Evolutionary conservation across 192 early-diverging fungal genomes (phyloP).

Genomic region (Podila minutissima): DNA sequence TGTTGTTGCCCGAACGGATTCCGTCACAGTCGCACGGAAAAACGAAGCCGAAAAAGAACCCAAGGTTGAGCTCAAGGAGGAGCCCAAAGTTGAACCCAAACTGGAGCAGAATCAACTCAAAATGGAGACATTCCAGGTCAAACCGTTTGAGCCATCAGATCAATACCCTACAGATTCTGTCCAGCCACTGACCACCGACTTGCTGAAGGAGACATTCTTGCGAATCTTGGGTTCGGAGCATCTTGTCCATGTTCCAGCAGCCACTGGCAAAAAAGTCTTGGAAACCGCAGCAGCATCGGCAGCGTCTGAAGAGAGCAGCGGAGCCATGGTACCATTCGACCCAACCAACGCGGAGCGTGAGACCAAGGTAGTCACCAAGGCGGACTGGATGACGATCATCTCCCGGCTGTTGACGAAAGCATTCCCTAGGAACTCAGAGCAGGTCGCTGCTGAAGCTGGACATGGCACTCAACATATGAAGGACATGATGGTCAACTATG

Average conservation of each 20-base stretch:
- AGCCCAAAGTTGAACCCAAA: constrained; percentile 12
- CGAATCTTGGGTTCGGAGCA: constrained; percentile 37
- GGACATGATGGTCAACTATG: constrained; percentile 60
- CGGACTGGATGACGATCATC: constrained; percentile 52
- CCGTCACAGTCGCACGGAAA: constrained; percentile 10
- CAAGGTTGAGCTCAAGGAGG: constrained; percentile 26
- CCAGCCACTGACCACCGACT: not conserved
- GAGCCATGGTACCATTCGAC: constrained; percentile 16
- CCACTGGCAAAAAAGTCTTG: constrained; percentile 37
- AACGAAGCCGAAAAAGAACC: constrained; percentile 16
- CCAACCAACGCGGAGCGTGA: not conserved
- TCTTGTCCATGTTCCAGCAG: constrained; percentile 33
- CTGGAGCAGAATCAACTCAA: constrained; percentile 22
- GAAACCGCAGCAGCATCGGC: constrained; percentile 22
- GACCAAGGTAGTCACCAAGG: constrained; percentile 47
- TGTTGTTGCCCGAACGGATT: constrained; percentile 27
- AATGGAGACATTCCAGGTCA: constrained; percentile 37
- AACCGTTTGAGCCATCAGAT: constrained; percentile 29
- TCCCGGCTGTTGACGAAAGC: constrained; percentile 49
- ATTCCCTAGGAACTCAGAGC: constrained; percentile 33
- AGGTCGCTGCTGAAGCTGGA: not conserved
- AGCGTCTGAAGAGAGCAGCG: not conserved
- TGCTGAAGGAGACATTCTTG: constrained; percentile 36
- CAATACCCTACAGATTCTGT: constrained; percentile 8
- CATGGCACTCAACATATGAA: constrained; percentile 26